Percentiles rank a stretch among this genome's conserved stretches.
Evolutionary conservation across 1,284 basidiomycete genomes (phyloP).

Genomic region (Apiotrichum mycotoxinovorans): DNA sequence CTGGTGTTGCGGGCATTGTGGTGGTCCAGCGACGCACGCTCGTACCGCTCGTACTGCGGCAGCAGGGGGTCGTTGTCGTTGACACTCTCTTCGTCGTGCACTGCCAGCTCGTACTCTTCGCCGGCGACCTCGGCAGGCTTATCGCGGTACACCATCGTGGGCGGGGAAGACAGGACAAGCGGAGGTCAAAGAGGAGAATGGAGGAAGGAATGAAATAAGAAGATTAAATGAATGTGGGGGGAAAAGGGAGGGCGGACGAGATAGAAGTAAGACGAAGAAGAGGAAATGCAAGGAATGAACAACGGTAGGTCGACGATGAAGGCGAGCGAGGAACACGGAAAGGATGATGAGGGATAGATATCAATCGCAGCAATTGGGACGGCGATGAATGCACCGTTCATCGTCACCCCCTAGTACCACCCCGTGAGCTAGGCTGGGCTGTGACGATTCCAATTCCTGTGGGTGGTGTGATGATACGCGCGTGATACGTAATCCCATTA

Average conservation of each 20-base stretch:
- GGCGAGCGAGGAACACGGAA: too few relatives aligned
- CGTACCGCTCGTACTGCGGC: conserved; percentile 27
- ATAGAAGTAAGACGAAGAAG: background rate
- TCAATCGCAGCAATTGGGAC: too few relatives aligned
- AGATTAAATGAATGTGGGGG: background rate
- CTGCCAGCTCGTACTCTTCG: conserved; percentile 37
- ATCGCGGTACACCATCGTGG: conserved; percentile 14
- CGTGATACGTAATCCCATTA: too few relatives aligned
- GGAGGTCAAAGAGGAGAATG: background rate
- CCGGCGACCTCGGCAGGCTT: conserved; percentile 14
- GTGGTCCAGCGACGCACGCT: background rate
- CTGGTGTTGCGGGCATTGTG: too few relatives aligned
- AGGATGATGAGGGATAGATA: too few relatives aligned
- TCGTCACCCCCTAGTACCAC: too few relatives aligned
- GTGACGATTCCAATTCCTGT: too few relatives aligned
- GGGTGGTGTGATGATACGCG: too few relatives aligned
- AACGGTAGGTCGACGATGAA: too few relatives aligned
- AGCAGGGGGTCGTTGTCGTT: conserved; percentile 37
- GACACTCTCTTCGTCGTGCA: background rate
- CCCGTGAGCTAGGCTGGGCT: too few relatives aligned
- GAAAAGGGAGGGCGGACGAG: background rate
- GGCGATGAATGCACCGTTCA: too few relatives aligned
- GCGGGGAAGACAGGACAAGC: background rate
- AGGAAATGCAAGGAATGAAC: too few relatives aligned
- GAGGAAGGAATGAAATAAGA: background rate